phyloP scores from a whole-genome alignment of 306 rosid species.

The Lathyrus oleraceus region DNA sequence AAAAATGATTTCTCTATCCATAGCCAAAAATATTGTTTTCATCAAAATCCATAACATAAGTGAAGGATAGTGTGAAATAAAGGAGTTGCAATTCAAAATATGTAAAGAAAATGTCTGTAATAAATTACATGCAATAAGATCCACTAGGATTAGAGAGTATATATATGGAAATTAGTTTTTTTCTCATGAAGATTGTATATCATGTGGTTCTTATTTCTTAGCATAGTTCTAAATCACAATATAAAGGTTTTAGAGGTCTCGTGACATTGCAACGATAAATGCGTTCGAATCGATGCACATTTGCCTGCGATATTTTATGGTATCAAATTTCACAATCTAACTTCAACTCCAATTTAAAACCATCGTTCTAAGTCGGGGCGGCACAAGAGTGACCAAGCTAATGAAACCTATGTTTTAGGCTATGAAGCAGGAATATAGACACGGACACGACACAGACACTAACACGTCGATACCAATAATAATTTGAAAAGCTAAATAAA shows the following conservation, averaged over 20 bases:
- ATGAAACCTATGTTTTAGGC: no score
- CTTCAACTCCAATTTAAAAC: neutral
- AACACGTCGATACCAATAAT: no score
- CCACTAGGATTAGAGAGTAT: no score
- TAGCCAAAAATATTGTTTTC: neutral
- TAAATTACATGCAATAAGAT: neutral
- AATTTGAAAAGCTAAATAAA: no score
- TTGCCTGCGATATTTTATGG: neutral
- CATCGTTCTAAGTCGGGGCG: no score
- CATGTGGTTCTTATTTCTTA: neutral
- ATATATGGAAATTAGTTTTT: no score
- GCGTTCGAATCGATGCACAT: neutral
- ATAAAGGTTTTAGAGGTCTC: neutral
- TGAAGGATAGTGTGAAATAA: slow-evolving; percentile 4
- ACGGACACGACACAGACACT: no score
- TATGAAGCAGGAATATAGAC: no score
- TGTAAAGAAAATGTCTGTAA: neutral
- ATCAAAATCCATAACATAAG: slow-evolving; percentile 29
- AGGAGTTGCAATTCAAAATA: neutral
- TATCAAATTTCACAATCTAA: neutral
- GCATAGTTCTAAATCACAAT: neutral
- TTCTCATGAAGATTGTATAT: neutral
- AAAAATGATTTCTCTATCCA: slow-evolving; percentile 80
- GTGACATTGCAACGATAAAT: neutral
- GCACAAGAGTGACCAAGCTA: no score